These are phyloP conservation scores for Dryas integrifolia DNA, from an alignment of 331 rosid genomes.

Conservation along the genomic window DNA sequence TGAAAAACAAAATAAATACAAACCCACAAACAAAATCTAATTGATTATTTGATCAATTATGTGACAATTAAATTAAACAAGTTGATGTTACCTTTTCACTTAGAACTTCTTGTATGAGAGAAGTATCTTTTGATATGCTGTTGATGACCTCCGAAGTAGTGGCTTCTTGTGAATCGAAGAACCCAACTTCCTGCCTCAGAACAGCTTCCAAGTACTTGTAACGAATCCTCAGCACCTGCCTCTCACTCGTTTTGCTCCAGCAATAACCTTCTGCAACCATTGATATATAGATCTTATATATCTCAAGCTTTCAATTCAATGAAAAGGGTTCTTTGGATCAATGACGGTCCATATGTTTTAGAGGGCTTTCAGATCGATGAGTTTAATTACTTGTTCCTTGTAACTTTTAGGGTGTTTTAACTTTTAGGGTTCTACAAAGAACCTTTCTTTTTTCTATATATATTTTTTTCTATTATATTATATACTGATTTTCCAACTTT, in stretches of 20 bases:
- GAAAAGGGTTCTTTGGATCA: not conserved
- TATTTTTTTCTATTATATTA: not conserved
- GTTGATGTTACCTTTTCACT: slow-evolving; percentile 69
- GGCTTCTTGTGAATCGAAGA: slow-evolving; percentile 86
- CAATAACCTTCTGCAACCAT: slow-evolving; percentile 81
- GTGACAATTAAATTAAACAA: not conserved
- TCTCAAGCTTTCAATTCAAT: not conserved
- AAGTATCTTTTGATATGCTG: slow-evolving; percentile 82
- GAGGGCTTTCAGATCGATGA: not conserved
- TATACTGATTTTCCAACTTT: not conserved
- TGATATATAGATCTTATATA: not conserved
- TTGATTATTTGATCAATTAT: not conserved
- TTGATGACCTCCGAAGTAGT: slow-evolving; percentile 77
- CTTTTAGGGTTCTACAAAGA: slow-evolving; percentile 47
- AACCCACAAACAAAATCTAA: not conserved
- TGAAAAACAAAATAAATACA: not conserved
- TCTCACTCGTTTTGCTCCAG: slow-evolving; percentile 97
- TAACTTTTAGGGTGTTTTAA: not conserved
- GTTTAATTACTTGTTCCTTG: not conserved
- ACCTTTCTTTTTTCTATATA: not conserved
- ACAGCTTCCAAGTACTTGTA: slow-evolving; percentile 88
- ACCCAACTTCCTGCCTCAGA: slow-evolving; percentile 86
- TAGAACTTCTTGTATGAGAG: slow-evolving; percentile 81
- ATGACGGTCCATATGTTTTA: not conserved
- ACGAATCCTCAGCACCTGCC: slow-evolving; percentile 77